Percentiles rank a stretch among this genome's conserved stretches.
phyloP scores from a whole-genome alignment of 2,329 filamentous ascomycete genomes.

The Neobulgaria alba region DNA sequence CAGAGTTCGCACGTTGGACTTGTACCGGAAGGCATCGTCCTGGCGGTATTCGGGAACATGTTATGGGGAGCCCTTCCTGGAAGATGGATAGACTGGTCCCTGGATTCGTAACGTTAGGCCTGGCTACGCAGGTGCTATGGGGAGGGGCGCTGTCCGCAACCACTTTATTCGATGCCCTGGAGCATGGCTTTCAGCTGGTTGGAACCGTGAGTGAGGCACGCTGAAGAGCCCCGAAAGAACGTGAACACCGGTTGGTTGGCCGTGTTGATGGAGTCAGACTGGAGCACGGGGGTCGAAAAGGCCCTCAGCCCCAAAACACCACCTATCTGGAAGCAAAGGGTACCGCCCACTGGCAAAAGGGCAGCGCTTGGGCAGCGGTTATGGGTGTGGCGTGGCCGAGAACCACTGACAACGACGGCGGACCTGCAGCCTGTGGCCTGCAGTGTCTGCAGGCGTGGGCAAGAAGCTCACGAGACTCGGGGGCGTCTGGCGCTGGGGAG shows the following conservation, averaged over 20 bases:
- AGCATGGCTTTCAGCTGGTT: neutral
- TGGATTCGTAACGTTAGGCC: neutral
- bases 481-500: neutral
- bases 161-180: neutral
- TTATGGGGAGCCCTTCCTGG: neutral
- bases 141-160: neutral
- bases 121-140: neutral
- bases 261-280: no score
- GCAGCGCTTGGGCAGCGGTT: neutral
- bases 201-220: neutral
- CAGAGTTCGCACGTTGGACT: neutral
- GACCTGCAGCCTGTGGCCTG: neutral
- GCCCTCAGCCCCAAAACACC: no score
- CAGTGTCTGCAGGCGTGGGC: neutral
- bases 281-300: no score
- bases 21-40: neutral
- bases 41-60: neutral
- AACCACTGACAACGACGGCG: neutral
- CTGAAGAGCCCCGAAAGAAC: neutral
- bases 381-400: neutral
- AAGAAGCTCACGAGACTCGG: neutral
- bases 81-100: neutral
- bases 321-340: neutral
- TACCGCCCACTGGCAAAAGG: neutral
- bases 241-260: no score